These are phyloP conservation scores for Platanus orientalis DNA, from an alignment of 164 flowering plant species.

Conservation along the genomic window DNA sequence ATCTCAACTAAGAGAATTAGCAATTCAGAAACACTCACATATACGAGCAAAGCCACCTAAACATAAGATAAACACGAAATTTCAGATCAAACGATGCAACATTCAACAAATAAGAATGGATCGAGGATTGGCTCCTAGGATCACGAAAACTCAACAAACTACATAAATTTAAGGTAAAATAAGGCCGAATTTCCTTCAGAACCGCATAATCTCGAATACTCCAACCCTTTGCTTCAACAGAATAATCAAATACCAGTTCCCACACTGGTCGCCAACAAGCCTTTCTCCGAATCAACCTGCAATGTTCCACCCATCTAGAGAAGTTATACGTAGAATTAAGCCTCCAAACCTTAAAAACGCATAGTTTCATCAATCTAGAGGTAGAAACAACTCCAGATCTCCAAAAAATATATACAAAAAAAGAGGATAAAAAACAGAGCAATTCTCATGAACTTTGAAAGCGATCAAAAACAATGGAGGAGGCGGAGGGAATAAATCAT, in stretches of 20 bases:
- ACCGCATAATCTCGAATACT: neutral
- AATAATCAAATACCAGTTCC: neutral
- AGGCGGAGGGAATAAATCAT: neutral
- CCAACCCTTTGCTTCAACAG: neutral
- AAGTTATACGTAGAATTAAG: neutral
- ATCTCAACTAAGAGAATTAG: neutral
- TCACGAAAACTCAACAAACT: constrained; percentile 2
- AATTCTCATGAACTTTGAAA: too few species aligned
- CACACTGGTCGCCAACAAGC: neutral
- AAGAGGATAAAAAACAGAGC: neutral
- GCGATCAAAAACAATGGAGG: neutral
- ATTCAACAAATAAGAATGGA: neutral
- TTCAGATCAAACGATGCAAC: neutral
- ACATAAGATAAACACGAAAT: too few species aligned
- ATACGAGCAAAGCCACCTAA: neutral
- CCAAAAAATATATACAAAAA: neutral
- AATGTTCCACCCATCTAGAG: neutral
- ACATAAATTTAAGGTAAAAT: neutral
- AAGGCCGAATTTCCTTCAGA: neutral
- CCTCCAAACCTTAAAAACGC: neutral
- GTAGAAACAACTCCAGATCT: neutral
- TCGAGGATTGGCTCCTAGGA: neutral
- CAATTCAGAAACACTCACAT: neutral
- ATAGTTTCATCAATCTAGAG: neutral
- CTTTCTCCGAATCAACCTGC: constrained; percentile 1